Conservation (phyloP, 306 rosid genomes). For the Lathyrus sativus region DNA sequence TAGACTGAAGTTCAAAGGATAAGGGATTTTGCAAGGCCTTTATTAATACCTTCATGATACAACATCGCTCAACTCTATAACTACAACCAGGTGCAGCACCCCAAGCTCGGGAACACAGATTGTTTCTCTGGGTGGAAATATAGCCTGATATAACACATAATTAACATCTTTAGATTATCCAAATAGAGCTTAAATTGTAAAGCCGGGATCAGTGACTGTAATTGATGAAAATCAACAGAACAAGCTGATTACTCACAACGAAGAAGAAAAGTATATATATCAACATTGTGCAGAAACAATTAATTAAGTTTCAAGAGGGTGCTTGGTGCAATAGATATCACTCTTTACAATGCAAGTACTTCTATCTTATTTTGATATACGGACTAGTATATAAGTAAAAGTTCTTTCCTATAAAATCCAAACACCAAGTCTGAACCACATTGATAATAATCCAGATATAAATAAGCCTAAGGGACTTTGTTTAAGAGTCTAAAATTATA, state of each 20-base stretch:
- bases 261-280: conserved; percentile 2
- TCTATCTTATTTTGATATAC: conserved; percentile 22
- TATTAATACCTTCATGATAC: conserved; percentile 81
- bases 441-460: not conserved
- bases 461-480: not conserved
- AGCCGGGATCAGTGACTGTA: conserved; percentile 24
- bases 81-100: conserved; percentile 99
- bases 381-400: not conserved
- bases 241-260: not conserved
- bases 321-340: conserved; percentile 1
- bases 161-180: conserved; percentile 30
- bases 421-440: conserved; percentile 23
- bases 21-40: conserved; percentile 26
- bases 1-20: not conserved
- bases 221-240: conserved; percentile 18
- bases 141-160: conserved; percentile 60
- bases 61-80: conserved; percentile 82
- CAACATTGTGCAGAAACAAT: not conserved
- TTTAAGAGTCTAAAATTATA: too few species aligned
- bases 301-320: conserved; percentile 10
- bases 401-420: conserved; percentile 3
- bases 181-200: conserved; percentile 23
- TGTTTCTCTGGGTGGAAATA: conserved; percentile 85
- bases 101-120: conserved; percentile 98
- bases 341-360: conserved; percentile 4